phyloP scores from a whole-genome alignment of 495 filamentous ascomycete genomes.

The Xylaria castorea region DNA sequence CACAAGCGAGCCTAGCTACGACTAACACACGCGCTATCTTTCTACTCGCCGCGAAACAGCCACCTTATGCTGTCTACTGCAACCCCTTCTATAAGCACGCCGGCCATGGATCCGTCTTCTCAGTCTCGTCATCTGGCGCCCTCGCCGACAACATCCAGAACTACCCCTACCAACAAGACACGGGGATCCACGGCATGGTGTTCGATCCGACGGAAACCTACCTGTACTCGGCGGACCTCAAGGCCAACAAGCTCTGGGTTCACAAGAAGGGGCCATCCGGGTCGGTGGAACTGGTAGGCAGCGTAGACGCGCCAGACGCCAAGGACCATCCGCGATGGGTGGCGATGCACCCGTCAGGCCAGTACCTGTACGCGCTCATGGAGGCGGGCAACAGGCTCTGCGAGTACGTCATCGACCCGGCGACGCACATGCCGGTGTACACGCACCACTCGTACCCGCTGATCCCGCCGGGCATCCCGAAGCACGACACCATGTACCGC shows the following conservation, averaged over 20 bases:
- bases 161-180: constrained; percentile 74
- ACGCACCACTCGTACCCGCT: constrained; percentile 78
- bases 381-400: constrained; percentile 81
- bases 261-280: constrained; percentile 74
- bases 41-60: constrained; percentile 74
- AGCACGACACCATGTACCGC: constrained; percentile 67
- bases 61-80: constrained; percentile 81
- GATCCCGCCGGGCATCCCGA: constrained; percentile 69
- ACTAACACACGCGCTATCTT: constrained; percentile 89
- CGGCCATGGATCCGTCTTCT: constrained; percentile 79
- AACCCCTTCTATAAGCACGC: constrained; percentile 89
- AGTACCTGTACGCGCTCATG: constrained; percentile 84
- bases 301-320: constrained; percentile 70
- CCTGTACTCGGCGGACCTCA: constrained; percentile 84
- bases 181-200: constrained; percentile 87
- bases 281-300: constrained; percentile 69
- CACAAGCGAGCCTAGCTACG: constrained; percentile 67
- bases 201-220: constrained; percentile 85
- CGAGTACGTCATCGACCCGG: constrained; percentile 79
- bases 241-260: constrained; percentile 85
- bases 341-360: constrained; percentile 74
- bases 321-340: constrained; percentile 86
- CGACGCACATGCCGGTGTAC: constrained; percentile 80
- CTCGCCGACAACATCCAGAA: constrained; percentile 77
- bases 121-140: constrained; percentile 64